Evolutionary conservation across 352 stramenopile species (phyloP), one percentile per base, ranked within the genome.

Genomic region (Phytophthora nicotianae): DNA sequence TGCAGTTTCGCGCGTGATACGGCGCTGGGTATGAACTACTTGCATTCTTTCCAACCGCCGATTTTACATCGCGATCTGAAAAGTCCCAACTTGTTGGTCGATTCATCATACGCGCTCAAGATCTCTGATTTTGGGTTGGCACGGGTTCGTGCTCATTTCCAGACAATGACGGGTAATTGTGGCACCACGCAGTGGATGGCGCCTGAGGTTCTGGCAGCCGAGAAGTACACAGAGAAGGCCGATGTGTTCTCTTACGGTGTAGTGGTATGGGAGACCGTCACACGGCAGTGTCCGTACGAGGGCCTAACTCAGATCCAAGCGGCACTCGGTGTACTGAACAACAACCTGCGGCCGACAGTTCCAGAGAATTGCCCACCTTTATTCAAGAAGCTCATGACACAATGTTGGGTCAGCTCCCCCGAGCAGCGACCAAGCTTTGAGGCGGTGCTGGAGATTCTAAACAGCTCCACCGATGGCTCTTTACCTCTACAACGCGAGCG

Each of bases 251-350:
- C 87, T 20, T 96, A 89, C 59, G 87, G 83, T 21, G 77, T 96
- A 17, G 87, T 96, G n/a, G 68, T 88, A 14, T 95, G 84, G 84
- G 87, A 95, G 60, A 97, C 93, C 4, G 86, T 97, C 51, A 96
- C 92, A 37, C 75, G 90, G 6, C 78, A 89, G 33, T 97, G 95
- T 73, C 93, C 93, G 13, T 98, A 97, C 63, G 88, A 97, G 41
- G 93, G 89, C 3, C 71, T 98, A 52, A 89, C 90, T 20, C 91
- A 96, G 56, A 96, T 97, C 51, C 87, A 97, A 62, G 83, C 85
- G 4, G 89, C 89, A 4, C 75, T 96, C 10, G 88, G 86, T 13
- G 86, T 95, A 38, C 74, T 95, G 21, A 95, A 93, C 73, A 92
- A 95, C 72, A 93, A 93, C 41, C 56, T 95, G 54, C 83, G 86